Percentiles rank a stretch among this genome's conserved stretches.
phyloP scores from a whole-genome alignment of 495 filamentous ascomycete species.

The Coniosporium apollinis region DNA sequence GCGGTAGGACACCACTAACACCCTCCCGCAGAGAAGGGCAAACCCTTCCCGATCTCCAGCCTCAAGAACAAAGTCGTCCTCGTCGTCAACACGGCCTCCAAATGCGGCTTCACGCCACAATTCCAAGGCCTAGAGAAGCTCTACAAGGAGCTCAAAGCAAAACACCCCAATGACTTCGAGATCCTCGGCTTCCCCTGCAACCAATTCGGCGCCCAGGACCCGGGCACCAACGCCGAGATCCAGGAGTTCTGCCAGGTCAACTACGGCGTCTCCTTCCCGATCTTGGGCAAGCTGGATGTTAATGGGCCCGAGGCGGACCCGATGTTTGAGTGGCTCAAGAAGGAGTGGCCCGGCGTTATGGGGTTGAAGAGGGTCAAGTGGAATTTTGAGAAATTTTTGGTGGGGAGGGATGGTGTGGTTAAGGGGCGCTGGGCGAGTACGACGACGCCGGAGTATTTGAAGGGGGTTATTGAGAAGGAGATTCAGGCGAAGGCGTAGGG shows the following conservation, averaged over 20 bases:
- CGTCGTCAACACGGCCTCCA: constrained; percentile 94
- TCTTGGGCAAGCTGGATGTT: constrained; percentile 82
- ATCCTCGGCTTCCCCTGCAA: constrained; percentile 97
- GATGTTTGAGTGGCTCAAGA: constrained; percentile 79
- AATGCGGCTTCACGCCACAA: constrained; percentile 98
- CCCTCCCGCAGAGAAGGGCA: constrained; percentile 48
- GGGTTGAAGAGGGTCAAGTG: constrained; percentile 85
- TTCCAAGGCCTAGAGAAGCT: constrained; percentile 80
- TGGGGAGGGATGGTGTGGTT: constrained; percentile 73
- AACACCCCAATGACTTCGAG: constrained; percentile 56
- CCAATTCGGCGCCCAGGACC: constrained; percentile 87
- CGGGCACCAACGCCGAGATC: constrained; percentile 77
- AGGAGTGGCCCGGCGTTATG: constrained; percentile 61
- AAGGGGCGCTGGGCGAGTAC: constrained; percentile 66
- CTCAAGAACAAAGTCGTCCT: constrained; percentile 86
- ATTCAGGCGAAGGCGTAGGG: constrained; percentile 27
- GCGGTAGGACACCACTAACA: constrained; percentile 1
- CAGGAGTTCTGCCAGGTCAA: constrained; percentile 84
- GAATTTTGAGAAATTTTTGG: constrained; percentile 96
- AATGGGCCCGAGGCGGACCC: constrained; percentile 74
- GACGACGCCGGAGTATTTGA: constrained; percentile 68
- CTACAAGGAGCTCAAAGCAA: constrained; percentile 57
- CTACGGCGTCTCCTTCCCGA: constrained; percentile 88
- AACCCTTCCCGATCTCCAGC: constrained; percentile 44
- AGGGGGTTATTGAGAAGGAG: constrained; percentile 58